Base-by-base conservation (phyloP, 2,329 filamentous ascomycete species). In the Colletotrichum magnum region DNA sequence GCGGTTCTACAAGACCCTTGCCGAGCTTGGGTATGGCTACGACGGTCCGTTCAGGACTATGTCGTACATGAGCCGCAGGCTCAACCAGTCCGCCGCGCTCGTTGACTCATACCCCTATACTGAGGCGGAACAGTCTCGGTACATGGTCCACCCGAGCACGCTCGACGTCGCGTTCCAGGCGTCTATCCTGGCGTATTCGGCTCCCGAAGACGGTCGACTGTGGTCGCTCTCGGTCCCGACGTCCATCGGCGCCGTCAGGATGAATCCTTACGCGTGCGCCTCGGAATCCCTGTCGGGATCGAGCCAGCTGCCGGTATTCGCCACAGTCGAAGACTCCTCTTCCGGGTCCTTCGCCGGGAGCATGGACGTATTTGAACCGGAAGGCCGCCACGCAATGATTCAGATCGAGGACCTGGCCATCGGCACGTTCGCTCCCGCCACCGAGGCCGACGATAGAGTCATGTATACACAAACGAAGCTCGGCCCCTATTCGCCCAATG, bases 151-250 rank as follows among this genome's bases (percentile, higher is more conserved):
- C 51, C 80, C 81, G 0, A 75, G 69, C 0, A 65, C 73, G 5
- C 71, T 83, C 0, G 81, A 82, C 56, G 72, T 73, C 0, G 76
- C 77, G 0, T 75, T 83, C 58, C 81, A 83, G 62, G 64, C 75
- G 3, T 62, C 76, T 26, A 72, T 81, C 4, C 65, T 75, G 2
- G 79, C 79, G 1, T 76, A 73, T 54, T 73, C 73, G 7, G 76
- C 69, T 21, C 81, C 81, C 0, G 75, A 74, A 1, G 77, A 80
- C 52, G 77, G 74, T 0, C 71, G 71, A 6, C 72, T 83, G 6
- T 76, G 75, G 72, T 63, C 74, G 1, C 64, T 78, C 13, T 74
- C 78, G 32, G 67, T 82, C 3, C 78, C 79, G 2, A 75, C 72
- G 0, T 58, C 36, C 7, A 75, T 80, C 16, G 53, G 66, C 5